Conservation (phyloP, 768 basidiomycete genomes). For the Boletus rubescentipes region DNA sequence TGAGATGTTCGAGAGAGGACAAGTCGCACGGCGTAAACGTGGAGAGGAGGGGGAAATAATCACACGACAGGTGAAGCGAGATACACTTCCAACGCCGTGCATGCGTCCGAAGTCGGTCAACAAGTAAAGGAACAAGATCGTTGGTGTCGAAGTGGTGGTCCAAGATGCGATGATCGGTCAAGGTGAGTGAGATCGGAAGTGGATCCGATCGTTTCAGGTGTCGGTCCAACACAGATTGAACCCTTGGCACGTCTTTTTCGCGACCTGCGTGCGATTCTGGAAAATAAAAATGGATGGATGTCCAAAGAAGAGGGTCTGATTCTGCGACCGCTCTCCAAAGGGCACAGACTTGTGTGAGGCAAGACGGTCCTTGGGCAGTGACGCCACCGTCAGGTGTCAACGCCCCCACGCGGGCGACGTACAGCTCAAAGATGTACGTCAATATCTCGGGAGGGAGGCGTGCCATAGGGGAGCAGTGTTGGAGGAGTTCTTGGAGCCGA, state of each 20-base stretch:
- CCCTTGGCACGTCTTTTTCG: neutral
- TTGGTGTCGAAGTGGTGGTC: slow-evolving; percentile 4
- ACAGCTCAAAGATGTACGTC: slow-evolving; percentile 11
- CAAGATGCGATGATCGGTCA: slow-evolving; percentile 18
- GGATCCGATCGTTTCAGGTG: slow-evolving; percentile 14
- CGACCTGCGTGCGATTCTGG: neutral
- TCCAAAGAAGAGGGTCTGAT: slow-evolving; percentile 23
- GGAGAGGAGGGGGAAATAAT: slow-evolving; percentile 18
- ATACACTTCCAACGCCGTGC: slow-evolving; percentile 20
- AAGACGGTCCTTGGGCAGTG: neutral
- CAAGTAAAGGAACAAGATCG: slow-evolving; percentile 10
- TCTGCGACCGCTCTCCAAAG: slow-evolving; percentile 17
- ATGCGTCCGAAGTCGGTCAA: slow-evolving; percentile 11
- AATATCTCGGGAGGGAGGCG: slow-evolving; percentile 37
- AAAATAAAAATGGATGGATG: slow-evolving; percentile 19
- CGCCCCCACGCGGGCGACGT: neutral
- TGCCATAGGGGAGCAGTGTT: slow-evolving; percentile 1
- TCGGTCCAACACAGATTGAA: slow-evolving; percentile 2
- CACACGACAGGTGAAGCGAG: slow-evolving; percentile 6
- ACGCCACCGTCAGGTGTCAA: neutral
- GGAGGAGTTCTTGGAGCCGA: neutral
- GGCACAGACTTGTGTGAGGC: slow-evolving; percentile 20
- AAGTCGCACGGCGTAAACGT: slow-evolving; percentile 16
- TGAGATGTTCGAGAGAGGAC: slow-evolving; percentile 13
- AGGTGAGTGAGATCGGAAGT: slow-evolving; percentile 19